Base-by-base conservation (phyloP, 2,329 filamentous ascomycete genomes). In the Celoporthe dispersa region DNA sequence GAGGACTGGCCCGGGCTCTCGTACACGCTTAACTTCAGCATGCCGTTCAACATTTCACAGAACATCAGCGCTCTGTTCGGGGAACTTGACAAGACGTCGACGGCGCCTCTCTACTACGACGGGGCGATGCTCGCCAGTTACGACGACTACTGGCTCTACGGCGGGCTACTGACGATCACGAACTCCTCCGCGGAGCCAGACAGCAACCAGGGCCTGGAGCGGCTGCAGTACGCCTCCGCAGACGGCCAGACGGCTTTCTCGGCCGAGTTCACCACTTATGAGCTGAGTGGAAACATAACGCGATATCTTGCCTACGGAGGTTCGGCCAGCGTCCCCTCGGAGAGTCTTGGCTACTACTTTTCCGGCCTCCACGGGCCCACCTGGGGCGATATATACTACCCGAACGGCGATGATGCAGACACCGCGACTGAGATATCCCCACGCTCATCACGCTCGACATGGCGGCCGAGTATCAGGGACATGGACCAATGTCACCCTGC, bases 311-410 rank as follows among this genome's bases (percentile, higher is more conserved):
- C 90, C 0, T 88, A 86, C 73, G 91, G 91, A 25, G 91, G 86
- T 1, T 86, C 84, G 0, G 89, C 84, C 14, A 92, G 83, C 59
- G 88, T 87, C 0, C 90, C 91, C 0, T 92, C 90, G 0, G 91
- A 93, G 77, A 90, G 92, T 72, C 84, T 89, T 73, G 90, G 89
- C 0, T 93, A 88, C 82, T 93, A 93, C 74, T 92, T 93, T 73
- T 87, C 88, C 0, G 91, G 91, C 0, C 80, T 91, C 77, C 85
- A 81, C 19, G 84, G 87, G 0, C 77, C 82, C 0, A 78, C 79
- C 16, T 84, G 80, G 74, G 88, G 87, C 0, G 79, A 82, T 0
- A 85, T 92, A 59, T 83, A 81, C 68, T 75, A 76, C 12, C 66
- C 76, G 8, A 66, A 70, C 1, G 19, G n/a, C 6, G 81, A 84